Conservation (phyloP, 2,329 filamentous ascomycete species). For the Cladophialophora bantiana region DNA sequence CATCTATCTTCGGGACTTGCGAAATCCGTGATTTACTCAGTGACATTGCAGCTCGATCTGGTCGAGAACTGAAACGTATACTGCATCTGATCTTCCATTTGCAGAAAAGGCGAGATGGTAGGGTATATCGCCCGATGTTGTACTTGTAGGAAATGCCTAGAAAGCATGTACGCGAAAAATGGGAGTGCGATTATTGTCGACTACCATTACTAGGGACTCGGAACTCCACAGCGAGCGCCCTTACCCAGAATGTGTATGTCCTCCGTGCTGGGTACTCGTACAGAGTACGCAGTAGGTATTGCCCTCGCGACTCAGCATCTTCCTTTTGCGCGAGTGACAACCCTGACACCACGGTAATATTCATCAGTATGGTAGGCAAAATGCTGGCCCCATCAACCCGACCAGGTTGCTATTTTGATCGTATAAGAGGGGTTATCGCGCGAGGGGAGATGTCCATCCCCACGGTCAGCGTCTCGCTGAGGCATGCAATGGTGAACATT, state of each 20-base stretch:
- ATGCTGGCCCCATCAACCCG: constrained; percentile 2
- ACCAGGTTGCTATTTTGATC: constrained; percentile 36
- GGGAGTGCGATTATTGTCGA: not conserved
- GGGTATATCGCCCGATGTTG: constrained; percentile 13
- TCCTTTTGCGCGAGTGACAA: not conserved
- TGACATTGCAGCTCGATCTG: constrained; percentile 19
- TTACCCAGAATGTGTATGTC: not conserved
- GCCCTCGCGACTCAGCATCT: not conserved
- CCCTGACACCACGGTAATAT: not conserved
- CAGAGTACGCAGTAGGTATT: not conserved
- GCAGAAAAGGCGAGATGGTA: constrained; percentile 3
- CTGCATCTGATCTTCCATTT: constrained; percentile 24
- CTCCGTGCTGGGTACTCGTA: not conserved
- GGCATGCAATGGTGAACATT: constrained; percentile 17
- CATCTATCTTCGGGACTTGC: constrained; percentile 22
- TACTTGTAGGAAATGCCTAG: constrained; percentile 8
- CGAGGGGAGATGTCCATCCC: constrained; percentile 9
- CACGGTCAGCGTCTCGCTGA: constrained; percentile 35
- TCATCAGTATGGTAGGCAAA: not conserved
- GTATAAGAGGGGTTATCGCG: constrained; percentile 5
- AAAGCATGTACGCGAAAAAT: not conserved
- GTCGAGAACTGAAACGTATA: constrained; percentile 27
- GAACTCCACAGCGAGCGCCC: not conserved
- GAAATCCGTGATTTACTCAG: constrained; percentile 25
- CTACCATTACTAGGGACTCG: not conserved